phyloP scores from a whole-genome alignment of 768 basidiomycete genomes.

The Megacollybia marginata region DNA sequence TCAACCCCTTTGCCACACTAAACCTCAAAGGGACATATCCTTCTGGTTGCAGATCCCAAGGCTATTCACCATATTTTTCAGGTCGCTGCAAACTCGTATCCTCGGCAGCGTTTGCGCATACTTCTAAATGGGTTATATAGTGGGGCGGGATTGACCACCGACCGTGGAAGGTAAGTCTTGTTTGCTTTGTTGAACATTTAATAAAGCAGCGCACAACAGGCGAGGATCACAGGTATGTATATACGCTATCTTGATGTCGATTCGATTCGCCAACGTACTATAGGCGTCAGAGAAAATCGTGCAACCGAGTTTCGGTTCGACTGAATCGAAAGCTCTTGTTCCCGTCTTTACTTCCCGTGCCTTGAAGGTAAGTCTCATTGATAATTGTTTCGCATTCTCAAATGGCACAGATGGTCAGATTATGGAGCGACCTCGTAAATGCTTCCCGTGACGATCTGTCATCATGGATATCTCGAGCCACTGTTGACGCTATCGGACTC shows the following conservation, averaged over 20 bases:
- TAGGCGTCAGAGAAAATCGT: constrained; percentile 22
- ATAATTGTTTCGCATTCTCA: background rate
- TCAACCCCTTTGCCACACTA: background rate
- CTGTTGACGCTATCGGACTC: constrained; percentile 31
- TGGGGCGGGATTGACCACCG: constrained; percentile 20
- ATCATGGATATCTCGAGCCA: constrained; percentile 23
- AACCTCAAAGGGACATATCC: constrained; percentile 14
- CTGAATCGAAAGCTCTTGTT: constrained; percentile 18
- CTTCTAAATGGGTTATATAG: constrained; percentile 11
- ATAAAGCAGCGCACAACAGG: constrained; percentile 9
- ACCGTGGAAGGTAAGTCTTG: constrained; percentile 20
- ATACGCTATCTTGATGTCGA: background rate
- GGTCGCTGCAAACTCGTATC: constrained; percentile 23
- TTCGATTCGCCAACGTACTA: background rate
- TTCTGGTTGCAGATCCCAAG: constrained; percentile 25
- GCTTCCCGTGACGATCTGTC: constrained; percentile 14
- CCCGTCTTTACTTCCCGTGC: constrained; percentile 21
- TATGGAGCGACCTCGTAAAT: constrained; percentile 21
- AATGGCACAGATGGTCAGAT: constrained; percentile 12
- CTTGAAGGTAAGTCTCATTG: constrained; percentile 10
- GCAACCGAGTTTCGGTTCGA: constrained; percentile 23
- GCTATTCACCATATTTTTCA: constrained; percentile 24
- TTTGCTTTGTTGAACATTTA: constrained; percentile 14
- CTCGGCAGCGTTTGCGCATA: constrained; percentile 14
- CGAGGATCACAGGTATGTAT: constrained; percentile 1